Evolutionary conservation across 2,329 filamentous ascomycete species (phyloP), one percentile per base, ranked within the genome.

Genomic region (Paraphaeosphaeria minitans): DNA sequence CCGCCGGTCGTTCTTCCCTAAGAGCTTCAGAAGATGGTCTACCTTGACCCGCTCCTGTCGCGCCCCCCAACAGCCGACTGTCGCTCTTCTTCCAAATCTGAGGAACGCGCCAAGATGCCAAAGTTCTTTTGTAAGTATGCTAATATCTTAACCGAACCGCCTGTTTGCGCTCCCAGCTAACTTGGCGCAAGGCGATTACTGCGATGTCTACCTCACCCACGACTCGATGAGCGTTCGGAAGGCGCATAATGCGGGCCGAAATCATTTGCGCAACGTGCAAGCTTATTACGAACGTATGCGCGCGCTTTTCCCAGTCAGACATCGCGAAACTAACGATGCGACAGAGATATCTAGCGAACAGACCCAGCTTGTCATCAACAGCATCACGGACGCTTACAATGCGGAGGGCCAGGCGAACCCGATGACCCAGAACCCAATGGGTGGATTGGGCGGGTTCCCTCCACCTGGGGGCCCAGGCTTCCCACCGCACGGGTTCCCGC

Each of bases 201-300:
- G 95, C 86, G 95, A 99, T 90, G 95, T 99, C 79, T 99, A 99
- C 85, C 90, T 99, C 71, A 99, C 95, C 68, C 95, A 99, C 85
- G 95, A 99, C 85, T 97, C 93, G 47, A 98, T 98, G 94, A 97
- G 93, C 81, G 95, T 99, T 80, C 93, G 95, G 72, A 98, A 98
- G 83, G 95, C 95, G 51, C 95, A 99, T 81, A 99, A 99, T 83
- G 90, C 88, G 76, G 95, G 95, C 63, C 88, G 94, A 71, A 99
- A 99, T 82, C 95, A 99, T 76, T 82, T 99, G 63, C 91, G 95
- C 74, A 99, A 99, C 79, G 95, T 99, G 31, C 90, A 97, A 70
- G 93, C 97, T 76, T 99, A 99, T 82, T 99, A 99, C 79, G 93
- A 98, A 81, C 93, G 91, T 93, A 80, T 59, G 84, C 77, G 16